Percentiles rank a stretch among this genome's conserved stretches.
Evolutionary conservation across 345 rosid species (phyloP).

Genomic region (Geranium rotundifolium): DNA sequence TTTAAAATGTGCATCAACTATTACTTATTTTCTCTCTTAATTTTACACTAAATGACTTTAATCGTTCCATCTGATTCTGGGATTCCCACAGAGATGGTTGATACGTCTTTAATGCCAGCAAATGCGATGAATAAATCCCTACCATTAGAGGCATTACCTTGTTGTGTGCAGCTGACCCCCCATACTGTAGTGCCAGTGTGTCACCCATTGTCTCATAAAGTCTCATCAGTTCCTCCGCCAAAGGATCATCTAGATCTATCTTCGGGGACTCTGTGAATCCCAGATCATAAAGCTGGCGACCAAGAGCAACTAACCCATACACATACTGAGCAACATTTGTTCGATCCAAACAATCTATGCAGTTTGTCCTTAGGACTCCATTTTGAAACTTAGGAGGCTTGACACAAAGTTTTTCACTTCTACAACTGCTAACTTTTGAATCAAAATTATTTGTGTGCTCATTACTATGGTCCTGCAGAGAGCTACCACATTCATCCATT

Average conservation of each 20-base stretch:
- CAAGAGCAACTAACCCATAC: conserved; percentile 80
- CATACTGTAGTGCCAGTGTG: conserved; percentile 93
- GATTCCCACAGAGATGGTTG: too few relatives aligned
- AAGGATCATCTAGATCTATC: conserved; percentile 59
- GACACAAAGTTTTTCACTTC: conserved; percentile 18
- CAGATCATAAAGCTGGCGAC: conserved; percentile 62
- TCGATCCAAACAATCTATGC: conserved; percentile 96
- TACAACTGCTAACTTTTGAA: conserved; percentile 17
- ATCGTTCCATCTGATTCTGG: too few relatives aligned
- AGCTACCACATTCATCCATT: conserved; percentile 22
- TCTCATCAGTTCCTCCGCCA: conserved; percentile 72
- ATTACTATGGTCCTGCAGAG: conserved; percentile 15
- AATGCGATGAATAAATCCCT: neutral
- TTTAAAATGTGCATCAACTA: too few relatives aligned
- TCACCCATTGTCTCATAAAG: conserved; percentile 92
- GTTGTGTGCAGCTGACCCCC: conserved; percentile 97
- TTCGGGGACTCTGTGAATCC: conserved; percentile 41
- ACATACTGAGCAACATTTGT: conserved; percentile 97
- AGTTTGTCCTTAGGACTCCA: conserved; percentile 87
- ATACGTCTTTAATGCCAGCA: too few relatives aligned
- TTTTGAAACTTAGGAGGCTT: conserved; percentile 55
- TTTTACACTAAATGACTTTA: too few relatives aligned
- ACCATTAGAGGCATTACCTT: conserved; percentile 37
- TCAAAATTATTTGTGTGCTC: conserved; percentile 22
- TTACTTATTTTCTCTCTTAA: too few relatives aligned